These are phyloP conservation scores for Lachancea sp. DNA, from an alignment of 805 yeast species.

Conservation along the genomic window DNA sequence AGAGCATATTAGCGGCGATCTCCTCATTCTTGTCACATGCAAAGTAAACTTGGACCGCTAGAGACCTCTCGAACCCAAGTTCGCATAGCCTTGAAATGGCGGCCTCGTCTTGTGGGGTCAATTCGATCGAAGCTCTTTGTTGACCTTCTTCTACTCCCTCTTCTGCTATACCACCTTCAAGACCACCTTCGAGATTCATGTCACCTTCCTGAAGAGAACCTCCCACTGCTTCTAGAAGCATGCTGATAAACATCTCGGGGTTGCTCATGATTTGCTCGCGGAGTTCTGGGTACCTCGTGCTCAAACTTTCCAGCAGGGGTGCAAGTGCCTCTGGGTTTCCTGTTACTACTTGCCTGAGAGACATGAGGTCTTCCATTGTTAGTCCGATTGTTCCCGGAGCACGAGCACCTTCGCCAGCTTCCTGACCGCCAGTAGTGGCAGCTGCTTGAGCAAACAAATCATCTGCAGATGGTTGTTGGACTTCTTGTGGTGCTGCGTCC, in stretches of 20 bases:
- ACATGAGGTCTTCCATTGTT: slow-evolving; percentile 43
- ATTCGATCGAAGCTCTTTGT: slow-evolving; percentile 38
- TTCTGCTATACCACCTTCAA: slow-evolving; percentile 36
- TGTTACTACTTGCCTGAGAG: slow-evolving; percentile 70
- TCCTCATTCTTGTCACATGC: slow-evolving; percentile 98
- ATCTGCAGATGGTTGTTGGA: slow-evolving; percentile 30
- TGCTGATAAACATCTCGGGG: slow-evolving; percentile 83
- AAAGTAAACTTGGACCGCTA: slow-evolving; percentile 88
- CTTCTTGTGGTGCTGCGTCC: slow-evolving; percentile 15
- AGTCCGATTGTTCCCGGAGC: slow-evolving; percentile 39
- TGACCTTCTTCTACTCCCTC: slow-evolving; percentile 33
- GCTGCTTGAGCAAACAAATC: slow-evolving; percentile 41
- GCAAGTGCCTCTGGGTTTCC: slow-evolving; percentile 86
- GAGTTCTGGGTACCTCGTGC: slow-evolving; percentile 75
- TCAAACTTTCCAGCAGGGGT: slow-evolving; percentile 73
- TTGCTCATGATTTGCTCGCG: slow-evolving; percentile 73
- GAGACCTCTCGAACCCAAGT: slow-evolving; percentile 82
- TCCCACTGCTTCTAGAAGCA: slow-evolving; percentile 53
- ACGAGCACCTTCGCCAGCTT: slow-evolving; percentile 23
- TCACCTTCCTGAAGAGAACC: slow-evolving; percentile 47
- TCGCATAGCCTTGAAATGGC: slow-evolving; percentile 89
- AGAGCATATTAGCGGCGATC: slow-evolving; percentile 86
- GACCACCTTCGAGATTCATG: slow-evolving; percentile 28
- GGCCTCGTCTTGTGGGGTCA: slow-evolving; percentile 77
- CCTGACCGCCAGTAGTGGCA: slow-evolving; percentile 27